A percentile compares a stretch with the other conserved stretches of the same genome.
Evolutionary conservation across 2,329 filamentous ascomycete species (phyloP).

Genomic region (Ophiostoma sp.): DNA sequence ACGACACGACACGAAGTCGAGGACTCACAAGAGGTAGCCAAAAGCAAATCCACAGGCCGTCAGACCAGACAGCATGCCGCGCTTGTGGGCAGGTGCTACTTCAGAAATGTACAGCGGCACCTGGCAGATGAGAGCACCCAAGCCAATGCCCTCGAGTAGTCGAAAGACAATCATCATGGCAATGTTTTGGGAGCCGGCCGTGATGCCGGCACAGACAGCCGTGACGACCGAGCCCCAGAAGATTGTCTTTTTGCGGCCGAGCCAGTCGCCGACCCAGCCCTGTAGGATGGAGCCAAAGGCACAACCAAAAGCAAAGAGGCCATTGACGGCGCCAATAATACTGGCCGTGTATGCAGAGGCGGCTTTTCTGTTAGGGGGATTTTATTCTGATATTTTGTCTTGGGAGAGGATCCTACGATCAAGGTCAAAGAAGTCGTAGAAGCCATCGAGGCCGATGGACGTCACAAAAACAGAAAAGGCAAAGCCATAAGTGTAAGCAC

Average conservation of each 20-base stretch:
- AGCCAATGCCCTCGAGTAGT: background rate
- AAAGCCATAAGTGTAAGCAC: background rate
- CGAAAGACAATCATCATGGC: conserved; percentile 2
- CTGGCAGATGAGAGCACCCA: background rate
- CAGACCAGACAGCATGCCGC: background rate
- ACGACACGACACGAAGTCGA: too few species aligned
- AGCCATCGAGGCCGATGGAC: conserved; percentile 2
- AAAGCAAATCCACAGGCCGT: background rate
- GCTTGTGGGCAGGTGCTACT: background rate
- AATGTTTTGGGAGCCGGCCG: background rate
- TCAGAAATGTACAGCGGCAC: background rate
- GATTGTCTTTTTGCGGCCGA: background rate
- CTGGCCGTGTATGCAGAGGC: background rate
- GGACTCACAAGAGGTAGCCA: background rate
- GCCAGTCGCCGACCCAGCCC: background rate
- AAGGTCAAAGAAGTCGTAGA: conserved; percentile 2
- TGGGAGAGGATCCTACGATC: too few species aligned
- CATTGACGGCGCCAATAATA: background rate
- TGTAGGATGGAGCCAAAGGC: background rate
- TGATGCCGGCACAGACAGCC: background rate
- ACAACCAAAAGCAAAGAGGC: background rate
- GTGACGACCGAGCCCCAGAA: background rate
- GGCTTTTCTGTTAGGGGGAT: background rate
- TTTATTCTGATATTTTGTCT: too few species aligned
- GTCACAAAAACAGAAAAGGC: conserved; percentile 3